Evolutionary conservation across 306 rosid species (phyloP).

Genomic region (Pyrus bretschneideri): DNA sequence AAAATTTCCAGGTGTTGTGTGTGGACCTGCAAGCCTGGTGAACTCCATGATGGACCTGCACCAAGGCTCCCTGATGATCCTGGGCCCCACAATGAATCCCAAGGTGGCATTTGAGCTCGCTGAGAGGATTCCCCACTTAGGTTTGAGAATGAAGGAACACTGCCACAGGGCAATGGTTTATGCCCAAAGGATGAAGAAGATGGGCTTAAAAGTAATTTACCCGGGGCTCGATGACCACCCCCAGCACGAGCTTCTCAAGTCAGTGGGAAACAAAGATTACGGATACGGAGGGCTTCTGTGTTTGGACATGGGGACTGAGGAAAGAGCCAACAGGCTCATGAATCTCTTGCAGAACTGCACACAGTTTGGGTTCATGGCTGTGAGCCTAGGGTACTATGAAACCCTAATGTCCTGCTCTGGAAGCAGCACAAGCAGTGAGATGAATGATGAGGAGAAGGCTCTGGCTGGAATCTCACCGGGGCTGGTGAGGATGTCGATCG

Average conservation of each 20-base stretch:
- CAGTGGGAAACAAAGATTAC: constrained; percentile 52
- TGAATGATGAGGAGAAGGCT: constrained; percentile 47
- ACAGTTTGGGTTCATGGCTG: constrained; percentile 88
- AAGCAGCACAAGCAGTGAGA: constrained; percentile 84
- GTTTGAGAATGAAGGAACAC: constrained; percentile 76
- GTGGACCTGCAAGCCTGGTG: constrained; percentile 68
- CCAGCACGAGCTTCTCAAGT: constrained; percentile 45
- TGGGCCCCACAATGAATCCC: constrained; percentile 93
- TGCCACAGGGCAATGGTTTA: constrained; percentile 50
- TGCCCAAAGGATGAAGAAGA: constrained; percentile 47
- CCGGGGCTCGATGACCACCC: constrained; percentile 88
- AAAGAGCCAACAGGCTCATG: constrained; percentile 72
- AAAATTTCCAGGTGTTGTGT: constrained; percentile 56
- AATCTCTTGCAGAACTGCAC: constrained; percentile 53
- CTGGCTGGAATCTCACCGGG: constrained; percentile 88
- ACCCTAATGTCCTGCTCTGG: constrained; percentile 94
- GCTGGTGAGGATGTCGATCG: constrained; percentile 69
- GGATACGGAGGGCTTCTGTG: constrained; percentile 82
- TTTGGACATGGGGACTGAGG: constrained; percentile 86
- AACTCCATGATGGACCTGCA: constrained; percentile 91
- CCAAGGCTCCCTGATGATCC: constrained; percentile 81
- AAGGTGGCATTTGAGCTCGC: constrained; percentile 88
- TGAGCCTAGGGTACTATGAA: constrained; percentile 83
- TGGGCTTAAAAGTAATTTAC: constrained; percentile 68
- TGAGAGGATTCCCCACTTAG: constrained; percentile 77